phyloP scores from a whole-genome alignment of 2,329 filamentous ascomycete genomes.

The Ophiognomonia clavigignenti-juglandacearum region DNA sequence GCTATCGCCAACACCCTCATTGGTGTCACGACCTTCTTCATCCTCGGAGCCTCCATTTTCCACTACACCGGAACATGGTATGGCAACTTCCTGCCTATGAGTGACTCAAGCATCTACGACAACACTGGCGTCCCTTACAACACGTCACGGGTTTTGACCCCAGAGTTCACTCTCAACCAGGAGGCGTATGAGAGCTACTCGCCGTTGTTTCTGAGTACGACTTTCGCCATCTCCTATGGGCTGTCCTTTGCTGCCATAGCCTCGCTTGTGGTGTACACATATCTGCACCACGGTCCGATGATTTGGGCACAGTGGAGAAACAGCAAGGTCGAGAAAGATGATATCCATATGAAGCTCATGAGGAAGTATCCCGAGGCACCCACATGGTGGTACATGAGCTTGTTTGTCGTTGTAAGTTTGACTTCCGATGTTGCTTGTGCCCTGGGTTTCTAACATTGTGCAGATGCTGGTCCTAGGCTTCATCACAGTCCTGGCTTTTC shows the following conservation, averaged over 20 bases:
- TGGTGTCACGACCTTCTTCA: constrained; percentile 61
- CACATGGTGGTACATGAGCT: constrained; percentile 57
- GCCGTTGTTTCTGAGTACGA: constrained; percentile 65
- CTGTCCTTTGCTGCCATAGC: constrained; percentile 69
- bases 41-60: constrained; percentile 52
- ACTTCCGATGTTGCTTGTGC: background rate
- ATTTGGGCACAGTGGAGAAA: constrained; percentile 60
- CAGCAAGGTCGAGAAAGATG: constrained; percentile 55
- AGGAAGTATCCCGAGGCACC: constrained; percentile 58
- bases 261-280: constrained; percentile 63
- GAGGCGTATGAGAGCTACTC: constrained; percentile 63
- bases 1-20: constrained; percentile 70
- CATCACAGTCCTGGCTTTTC: constrained; percentile 52
- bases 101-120: constrained; percentile 65
- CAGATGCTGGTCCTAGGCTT: constrained; percentile 52
- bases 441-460: background rate
- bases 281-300: constrained; percentile 60
- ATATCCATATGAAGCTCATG: constrained; percentile 63
- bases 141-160: constrained; percentile 56
- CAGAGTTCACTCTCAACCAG: constrained; percentile 58
- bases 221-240: constrained; percentile 66
- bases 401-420: constrained; percentile 48
- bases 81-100: constrained; percentile 61
- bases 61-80: constrained; percentile 67
- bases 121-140: constrained; percentile 63